phyloP scores from a whole-genome alignment of 2,329 filamentous ascomycete genomes.

The Diaporthe caulivora region DNA sequence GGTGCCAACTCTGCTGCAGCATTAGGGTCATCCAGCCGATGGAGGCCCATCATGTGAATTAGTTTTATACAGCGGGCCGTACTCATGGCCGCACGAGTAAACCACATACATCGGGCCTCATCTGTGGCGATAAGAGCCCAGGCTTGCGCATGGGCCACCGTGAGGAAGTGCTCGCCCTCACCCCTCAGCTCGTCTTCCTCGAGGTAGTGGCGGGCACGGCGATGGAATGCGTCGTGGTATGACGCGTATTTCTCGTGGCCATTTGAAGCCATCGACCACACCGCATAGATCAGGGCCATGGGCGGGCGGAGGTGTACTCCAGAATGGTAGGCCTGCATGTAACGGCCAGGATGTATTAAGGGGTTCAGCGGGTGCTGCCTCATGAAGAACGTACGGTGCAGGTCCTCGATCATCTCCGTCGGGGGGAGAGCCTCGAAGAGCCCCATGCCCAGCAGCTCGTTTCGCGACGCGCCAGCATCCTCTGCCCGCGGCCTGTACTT shows the following conservation, averaged over 20 bases:
- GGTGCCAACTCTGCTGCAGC: conserved; percentile 74
- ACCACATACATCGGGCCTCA: conserved; percentile 88
- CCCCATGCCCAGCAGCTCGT: conserved; percentile 83
- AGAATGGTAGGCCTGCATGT: conserved; percentile 78
- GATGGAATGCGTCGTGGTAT: conserved; percentile 84
- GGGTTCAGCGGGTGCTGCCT: conserved; percentile 79
- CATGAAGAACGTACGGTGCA: conserved; percentile 84
- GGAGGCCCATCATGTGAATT: conserved; percentile 86
- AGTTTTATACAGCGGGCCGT: conserved; percentile 78
- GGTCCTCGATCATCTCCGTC: conserved; percentile 82
- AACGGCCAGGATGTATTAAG: conserved; percentile 82
- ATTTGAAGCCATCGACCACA: conserved; percentile 85
- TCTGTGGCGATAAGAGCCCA: conserved; percentile 82
- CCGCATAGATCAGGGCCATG: conserved; percentile 84
- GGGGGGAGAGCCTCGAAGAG: conserved; percentile 85
- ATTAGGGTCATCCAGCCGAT: conserved; percentile 77
- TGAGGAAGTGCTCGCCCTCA: conserved; percentile 83
- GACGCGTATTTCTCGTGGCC: conserved; percentile 78
- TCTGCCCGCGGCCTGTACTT: conserved; percentile 20
- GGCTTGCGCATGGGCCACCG: conserved; percentile 82
- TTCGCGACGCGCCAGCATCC: conserved; percentile 47
- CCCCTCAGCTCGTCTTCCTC: conserved; percentile 90
- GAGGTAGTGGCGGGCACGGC: conserved; percentile 83
- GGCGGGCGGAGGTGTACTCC: conserved; percentile 83
- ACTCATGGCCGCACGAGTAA: conserved; percentile 88